Evolutionary conservation across 495 filamentous ascomycete genomes (phyloP).

Genomic region (Talaromyces proteolyticus): DNA sequence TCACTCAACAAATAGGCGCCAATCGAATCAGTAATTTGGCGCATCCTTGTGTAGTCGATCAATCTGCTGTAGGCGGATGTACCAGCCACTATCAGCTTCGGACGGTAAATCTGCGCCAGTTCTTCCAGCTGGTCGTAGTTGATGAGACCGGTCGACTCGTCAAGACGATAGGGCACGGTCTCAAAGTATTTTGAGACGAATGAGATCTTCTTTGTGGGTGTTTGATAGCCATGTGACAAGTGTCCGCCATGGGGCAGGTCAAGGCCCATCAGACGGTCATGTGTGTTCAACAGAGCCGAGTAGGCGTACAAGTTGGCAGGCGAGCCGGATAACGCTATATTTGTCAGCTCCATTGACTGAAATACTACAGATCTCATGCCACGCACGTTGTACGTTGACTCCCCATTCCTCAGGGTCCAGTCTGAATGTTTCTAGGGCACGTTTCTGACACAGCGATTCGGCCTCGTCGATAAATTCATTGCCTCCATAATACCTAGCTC

Average conservation of each 20-base stretch:
- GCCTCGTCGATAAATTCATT: slow-evolving; percentile 98
- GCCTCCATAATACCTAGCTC: slow-evolving; percentile 97
- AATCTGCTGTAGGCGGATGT: slow-evolving; percentile 98
- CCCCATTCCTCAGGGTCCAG: slow-evolving; percentile 88
- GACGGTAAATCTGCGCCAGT: slow-evolving; percentile 90
- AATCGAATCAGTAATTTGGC: slow-evolving; percentile 89
- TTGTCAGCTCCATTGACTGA: not conserved
- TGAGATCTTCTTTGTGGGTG: slow-evolving; percentile 85
- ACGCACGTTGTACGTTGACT: slow-evolving; percentile 97
- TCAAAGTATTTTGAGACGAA: slow-evolving; percentile 93
- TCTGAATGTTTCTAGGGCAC: slow-evolving; percentile 88
- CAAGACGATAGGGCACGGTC: slow-evolving; percentile 88
- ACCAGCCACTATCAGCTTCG: slow-evolving; percentile 92
- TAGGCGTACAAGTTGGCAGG: slow-evolving; percentile 98
- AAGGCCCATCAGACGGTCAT: slow-evolving; percentile 94
- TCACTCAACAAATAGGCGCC: slow-evolving; percentile 94
- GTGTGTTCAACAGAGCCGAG: slow-evolving; percentile 96
- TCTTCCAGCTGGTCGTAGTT: slow-evolving; percentile 93
- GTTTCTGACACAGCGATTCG: slow-evolving; percentile 92
- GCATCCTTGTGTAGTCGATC: slow-evolving; percentile 96
- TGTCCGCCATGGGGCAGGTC: slow-evolving; percentile 98
- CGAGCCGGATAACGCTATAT: slow-evolving; percentile 29
- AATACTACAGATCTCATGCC: slow-evolving; percentile 30
- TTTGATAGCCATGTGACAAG: slow-evolving; percentile 98
- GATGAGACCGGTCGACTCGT: slow-evolving; percentile 90